A percentile compares a stretch with the other conserved stretches of the same genome.
Evolutionary conservation across 75 land plant species (phyloP).

Genomic region (Larix kaempferi): DNA sequence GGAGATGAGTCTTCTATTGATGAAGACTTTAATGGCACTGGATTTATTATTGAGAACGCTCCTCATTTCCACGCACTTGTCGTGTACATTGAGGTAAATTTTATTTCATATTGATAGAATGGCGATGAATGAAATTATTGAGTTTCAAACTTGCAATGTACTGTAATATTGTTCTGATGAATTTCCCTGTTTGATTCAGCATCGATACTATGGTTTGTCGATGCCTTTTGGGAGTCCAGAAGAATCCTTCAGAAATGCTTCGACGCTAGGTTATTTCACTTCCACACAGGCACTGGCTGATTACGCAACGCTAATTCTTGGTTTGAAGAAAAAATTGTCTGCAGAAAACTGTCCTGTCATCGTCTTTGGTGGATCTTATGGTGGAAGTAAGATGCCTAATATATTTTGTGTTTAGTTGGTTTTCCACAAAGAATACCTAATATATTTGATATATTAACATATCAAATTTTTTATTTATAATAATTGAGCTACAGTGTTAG

Average conservation of each 20-base stretch:
- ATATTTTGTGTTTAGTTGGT: too few species aligned
- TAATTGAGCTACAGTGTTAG: conserved; percentile 45
- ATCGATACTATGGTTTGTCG: conserved; percentile 43
- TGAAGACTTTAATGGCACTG: conserved; percentile 16
- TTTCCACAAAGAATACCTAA: too few species aligned
- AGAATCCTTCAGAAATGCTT: conserved; percentile 14
- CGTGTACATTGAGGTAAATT: conserved; percentile 16
- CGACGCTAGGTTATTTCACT: conserved; percentile 27
- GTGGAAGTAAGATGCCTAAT: conserved; percentile 28
- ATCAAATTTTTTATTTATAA: too few species aligned
- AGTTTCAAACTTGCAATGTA: background rate
- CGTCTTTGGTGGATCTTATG: conserved; percentile 43
- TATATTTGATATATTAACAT: too few species aligned
- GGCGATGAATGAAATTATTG: too few species aligned
- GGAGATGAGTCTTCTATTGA: conserved; percentile 43
- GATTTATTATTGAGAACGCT: conserved; percentile 46
- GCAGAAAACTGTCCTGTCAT: conserved; percentile 36
- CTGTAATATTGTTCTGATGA: too few species aligned
- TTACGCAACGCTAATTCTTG: conserved; percentile 25
- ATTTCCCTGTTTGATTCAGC: conserved; percentile 14
- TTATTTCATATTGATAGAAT: too few species aligned
- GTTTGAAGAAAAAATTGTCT: conserved; percentile 27
- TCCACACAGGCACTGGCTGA: conserved; percentile 43
- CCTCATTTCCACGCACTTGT: conserved; percentile 41
- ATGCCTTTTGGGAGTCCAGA: conserved; percentile 27